A percentile compares a stretch with the other conserved stretches of the same genome.
These are phyloP conservation scores for Pouteria glomerata DNA, from an alignment of 148 eudicot species.

Conservation along the genomic window DNA sequence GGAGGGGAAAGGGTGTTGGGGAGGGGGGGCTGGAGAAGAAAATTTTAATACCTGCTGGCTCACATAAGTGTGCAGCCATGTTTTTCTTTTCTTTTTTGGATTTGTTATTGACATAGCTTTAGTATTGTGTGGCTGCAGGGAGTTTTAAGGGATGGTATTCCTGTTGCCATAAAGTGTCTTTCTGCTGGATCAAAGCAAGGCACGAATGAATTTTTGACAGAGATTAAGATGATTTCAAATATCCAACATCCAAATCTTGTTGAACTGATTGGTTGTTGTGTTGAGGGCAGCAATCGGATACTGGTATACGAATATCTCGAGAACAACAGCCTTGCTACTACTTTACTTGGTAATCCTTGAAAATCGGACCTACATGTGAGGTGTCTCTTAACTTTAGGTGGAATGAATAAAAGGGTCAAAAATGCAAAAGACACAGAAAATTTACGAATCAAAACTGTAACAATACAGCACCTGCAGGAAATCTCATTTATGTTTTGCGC, in stretches of 20 bases:
- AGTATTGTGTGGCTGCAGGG: constrained; percentile 28
- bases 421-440: neutral
- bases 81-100: neutral
- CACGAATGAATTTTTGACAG: constrained; percentile 42
- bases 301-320: constrained; percentile 51
- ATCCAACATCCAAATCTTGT: constrained; percentile 53
- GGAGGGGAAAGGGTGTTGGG: no score
- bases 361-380: neutral
- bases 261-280: constrained; percentile 57
- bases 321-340: constrained; percentile 43
- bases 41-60: neutral
- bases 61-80: neutral
- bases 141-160: constrained; percentile 38
- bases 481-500: no score
- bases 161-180: constrained; percentile 41
- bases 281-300: constrained; percentile 33
- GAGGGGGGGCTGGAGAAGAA: neutral
- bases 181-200: constrained; percentile 60
- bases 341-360: constrained; percentile 32
- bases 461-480: neutral
- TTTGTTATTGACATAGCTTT: neutral
- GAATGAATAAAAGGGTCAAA: neutral
- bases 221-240: constrained; percentile 40
- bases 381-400: neutral
- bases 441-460: neutral